A percentile compares a stretch with the other conserved stretches of the same genome.
Evolutionary conservation across 1,139 yeast genomes (phyloP).

Genomic region (Candida tropicalis): DNA sequence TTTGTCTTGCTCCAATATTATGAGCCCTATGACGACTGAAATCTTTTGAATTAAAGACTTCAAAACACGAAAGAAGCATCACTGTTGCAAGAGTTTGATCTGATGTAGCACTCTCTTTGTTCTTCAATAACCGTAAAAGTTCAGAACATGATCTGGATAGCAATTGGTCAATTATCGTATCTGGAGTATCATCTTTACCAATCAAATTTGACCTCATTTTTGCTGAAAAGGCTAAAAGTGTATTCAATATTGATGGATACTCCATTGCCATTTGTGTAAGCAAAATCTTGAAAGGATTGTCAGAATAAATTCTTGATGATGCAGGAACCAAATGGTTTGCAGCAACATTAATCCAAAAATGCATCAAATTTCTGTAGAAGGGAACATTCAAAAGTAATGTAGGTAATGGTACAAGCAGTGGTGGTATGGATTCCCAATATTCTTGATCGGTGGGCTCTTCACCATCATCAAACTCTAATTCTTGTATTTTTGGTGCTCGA

Average conservation of each 20-base stretch:
- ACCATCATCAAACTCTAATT: neutral
- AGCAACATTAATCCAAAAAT: slow-evolving; percentile 65
- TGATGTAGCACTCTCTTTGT: slow-evolving; percentile 56
- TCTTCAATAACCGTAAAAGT: slow-evolving; percentile 52
- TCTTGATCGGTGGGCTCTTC: neutral
- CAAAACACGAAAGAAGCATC: slow-evolving; percentile 62
- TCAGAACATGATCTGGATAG: slow-evolving; percentile 61
- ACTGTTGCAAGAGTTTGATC: slow-evolving; percentile 72
- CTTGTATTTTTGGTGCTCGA: neutral
- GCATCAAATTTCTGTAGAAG: slow-evolving; percentile 59
- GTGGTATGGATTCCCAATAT: slow-evolving; percentile 38
- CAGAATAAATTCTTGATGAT: slow-evolving; percentile 55
- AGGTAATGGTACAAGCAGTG: slow-evolving; percentile 57
- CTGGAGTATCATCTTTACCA: slow-evolving; percentile 40
- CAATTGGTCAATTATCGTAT: slow-evolving; percentile 50
- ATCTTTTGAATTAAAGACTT: slow-evolving; percentile 53
- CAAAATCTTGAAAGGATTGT: slow-evolving; percentile 68
- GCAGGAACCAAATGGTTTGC: slow-evolving; percentile 70
- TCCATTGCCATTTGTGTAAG: slow-evolving; percentile 73
- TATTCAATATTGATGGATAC: slow-evolving; percentile 58
- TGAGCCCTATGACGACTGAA: slow-evolving; percentile 65
- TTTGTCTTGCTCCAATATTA: slow-evolving; percentile 68
- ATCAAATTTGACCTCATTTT: slow-evolving; percentile 44
- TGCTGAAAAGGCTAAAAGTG: slow-evolving; percentile 70
- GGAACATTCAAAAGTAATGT: slow-evolving; percentile 61